Conservation (phyloP, 371 early-diverging fungal genomes). For the Haplosporangium sp. region DNA sequence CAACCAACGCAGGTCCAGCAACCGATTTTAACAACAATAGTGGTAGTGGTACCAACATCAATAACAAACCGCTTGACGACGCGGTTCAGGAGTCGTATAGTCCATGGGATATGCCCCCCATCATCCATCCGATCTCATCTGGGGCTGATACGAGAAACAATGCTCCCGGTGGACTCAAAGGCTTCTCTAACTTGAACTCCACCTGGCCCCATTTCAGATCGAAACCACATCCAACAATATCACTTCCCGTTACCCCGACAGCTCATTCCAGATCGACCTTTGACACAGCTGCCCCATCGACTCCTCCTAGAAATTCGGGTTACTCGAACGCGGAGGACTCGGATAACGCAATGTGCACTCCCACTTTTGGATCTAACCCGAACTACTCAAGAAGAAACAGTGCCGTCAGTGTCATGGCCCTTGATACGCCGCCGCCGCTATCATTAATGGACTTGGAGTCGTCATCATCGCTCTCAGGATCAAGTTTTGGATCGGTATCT, state of each 20-base stretch:
- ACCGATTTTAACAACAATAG: no score
- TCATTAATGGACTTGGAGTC: slow-evolving; percentile 51
- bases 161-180: slow-evolving; percentile 21
- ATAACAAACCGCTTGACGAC: slow-evolving; percentile 3
- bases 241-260: slow-evolving; percentile 36
- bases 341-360: slow-evolving; percentile 55
- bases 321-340: slow-evolving; percentile 49
- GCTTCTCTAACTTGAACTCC: slow-evolving; percentile 35
- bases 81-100: slow-evolving; percentile 31
- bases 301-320: slow-evolving; percentile 37
- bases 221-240: slow-evolving; percentile 52
- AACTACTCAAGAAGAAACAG: slow-evolving; percentile 44
- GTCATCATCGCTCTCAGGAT: slow-evolving; percentile 30
- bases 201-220: slow-evolving; percentile 50
- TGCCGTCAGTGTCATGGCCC: slow-evolving; percentile 49
- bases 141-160: slow-evolving; percentile 7
- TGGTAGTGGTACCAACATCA: no score
- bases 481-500: slow-evolving; percentile 25
- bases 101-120: slow-evolving; percentile 54
- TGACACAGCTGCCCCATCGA: slow-evolving; percentile 41
- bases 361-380: slow-evolving; percentile 43
- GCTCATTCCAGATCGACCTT: slow-evolving; percentile 22
- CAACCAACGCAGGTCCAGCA: no score
- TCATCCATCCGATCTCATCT: slow-evolving; percentile 27
- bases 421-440: slow-evolving; percentile 53